Evolutionary conservation across 306 rosid species (phyloP).

Genomic region (Parietaria judaica): DNA sequence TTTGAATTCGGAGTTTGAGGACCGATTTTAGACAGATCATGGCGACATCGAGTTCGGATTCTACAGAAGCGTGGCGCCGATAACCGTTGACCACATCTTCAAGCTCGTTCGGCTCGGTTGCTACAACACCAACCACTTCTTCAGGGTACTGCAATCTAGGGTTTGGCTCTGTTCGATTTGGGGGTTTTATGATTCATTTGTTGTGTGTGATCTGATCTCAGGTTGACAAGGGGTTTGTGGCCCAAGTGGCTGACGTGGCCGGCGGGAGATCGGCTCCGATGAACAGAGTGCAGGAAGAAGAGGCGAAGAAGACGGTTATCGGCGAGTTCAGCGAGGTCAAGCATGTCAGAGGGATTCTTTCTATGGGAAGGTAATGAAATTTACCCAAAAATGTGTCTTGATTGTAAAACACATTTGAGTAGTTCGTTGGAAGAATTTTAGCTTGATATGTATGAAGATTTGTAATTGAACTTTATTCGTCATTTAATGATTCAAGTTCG

Average conservation of each 20-base stretch:
- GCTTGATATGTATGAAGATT: no score
- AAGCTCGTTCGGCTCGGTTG: slow-evolving; percentile 89
- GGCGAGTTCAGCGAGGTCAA: slow-evolving; percentile 85
- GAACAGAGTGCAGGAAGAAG: slow-evolving; percentile 68
- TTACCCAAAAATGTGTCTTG: background rate
- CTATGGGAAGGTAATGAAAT: slow-evolving; percentile 78
- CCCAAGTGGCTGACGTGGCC: slow-evolving; percentile 85
- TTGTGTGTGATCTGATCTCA: slow-evolving; percentile 20
- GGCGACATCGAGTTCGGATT: slow-evolving; percentile 97
- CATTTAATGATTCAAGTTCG: no score
- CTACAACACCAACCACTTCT: slow-evolving; percentile 83
- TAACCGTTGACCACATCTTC: slow-evolving; percentile 86
- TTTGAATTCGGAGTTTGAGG: background rate
- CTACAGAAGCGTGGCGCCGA: slow-evolving; percentile 80
- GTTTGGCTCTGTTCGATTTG: slow-evolving; percentile 1
- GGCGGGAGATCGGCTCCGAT: slow-evolving; percentile 73
- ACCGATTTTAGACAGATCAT: slow-evolving; percentile 52
- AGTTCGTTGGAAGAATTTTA: background rate
- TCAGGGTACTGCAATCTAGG: slow-evolving; percentile 48
- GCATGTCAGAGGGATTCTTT: slow-evolving; percentile 90
- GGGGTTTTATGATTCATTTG: background rate
- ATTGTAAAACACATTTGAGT: background rate
- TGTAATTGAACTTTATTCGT: no score
- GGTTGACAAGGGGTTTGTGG: slow-evolving; percentile 96
- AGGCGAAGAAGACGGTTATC: slow-evolving; percentile 60